Conservation (phyloP, 2,329 filamentous ascomycete genomes). For the Claviceps purpurea region DNA sequence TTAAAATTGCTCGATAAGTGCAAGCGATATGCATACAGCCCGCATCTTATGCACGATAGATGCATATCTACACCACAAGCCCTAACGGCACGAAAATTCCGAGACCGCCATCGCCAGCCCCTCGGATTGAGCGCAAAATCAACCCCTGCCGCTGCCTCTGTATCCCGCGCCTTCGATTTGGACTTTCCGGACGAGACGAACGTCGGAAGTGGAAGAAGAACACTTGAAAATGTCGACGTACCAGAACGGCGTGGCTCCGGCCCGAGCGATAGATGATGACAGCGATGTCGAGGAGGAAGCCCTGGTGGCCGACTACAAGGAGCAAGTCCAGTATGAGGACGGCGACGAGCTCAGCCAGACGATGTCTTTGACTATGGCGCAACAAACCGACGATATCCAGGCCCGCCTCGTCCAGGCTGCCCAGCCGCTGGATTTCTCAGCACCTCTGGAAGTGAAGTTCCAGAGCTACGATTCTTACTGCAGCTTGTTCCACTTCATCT, state of each 20-base stretch:
- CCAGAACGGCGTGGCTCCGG: slow-evolving; percentile 46
- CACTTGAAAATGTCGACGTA: slow-evolving; percentile 42
- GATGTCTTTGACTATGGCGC: slow-evolving; percentile 53
- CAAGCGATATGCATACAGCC: slow-evolving; percentile 17
- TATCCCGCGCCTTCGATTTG: slow-evolving; percentile 7
- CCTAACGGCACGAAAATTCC: slow-evolving; percentile 26
- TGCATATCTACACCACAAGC: slow-evolving; percentile 23
- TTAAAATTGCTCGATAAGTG: slow-evolving; percentile 11
- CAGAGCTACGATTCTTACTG: slow-evolving; percentile 99
- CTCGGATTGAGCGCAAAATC: slow-evolving; percentile 18
- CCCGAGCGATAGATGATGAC: slow-evolving; percentile 57
- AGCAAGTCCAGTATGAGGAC: slow-evolving; percentile 91
- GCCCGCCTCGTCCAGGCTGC: slow-evolving; percentile 82
- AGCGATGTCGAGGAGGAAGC: slow-evolving; percentile 95
- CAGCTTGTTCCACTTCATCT: slow-evolving; percentile 96
- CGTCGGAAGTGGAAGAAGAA: slow-evolving; percentile 17
- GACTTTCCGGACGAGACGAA: slow-evolving; percentile 10
- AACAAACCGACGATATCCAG: slow-evolving; percentile 83
- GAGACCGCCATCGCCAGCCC: slow-evolving; percentile 12
- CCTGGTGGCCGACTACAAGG: slow-evolving; percentile 87
- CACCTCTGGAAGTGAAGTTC: slow-evolving; percentile 92
- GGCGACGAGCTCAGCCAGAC: slow-evolving; percentile 67
- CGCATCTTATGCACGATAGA: slow-evolving; percentile 10
- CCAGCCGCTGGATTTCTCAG: slow-evolving; percentile 90
- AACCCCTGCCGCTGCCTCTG: slow-evolving; percentile 14